Evolutionary conservation across 257 asterid species (phyloP), one percentile per base, ranked within the genome.

Genomic region (Solanum boliviense): DNA sequence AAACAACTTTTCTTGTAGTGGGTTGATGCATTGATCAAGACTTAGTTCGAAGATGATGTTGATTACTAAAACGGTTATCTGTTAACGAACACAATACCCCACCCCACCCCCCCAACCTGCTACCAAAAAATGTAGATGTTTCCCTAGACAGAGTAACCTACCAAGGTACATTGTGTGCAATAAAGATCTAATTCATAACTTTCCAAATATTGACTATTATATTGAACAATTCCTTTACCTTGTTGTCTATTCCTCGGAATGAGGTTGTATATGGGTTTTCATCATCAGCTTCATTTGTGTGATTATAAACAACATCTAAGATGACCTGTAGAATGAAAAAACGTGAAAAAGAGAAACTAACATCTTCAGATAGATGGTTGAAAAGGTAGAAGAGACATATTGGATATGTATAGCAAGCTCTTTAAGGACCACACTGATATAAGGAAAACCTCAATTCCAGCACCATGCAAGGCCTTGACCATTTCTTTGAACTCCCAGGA

Each of bases 161-260:
- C 11, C 16, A 29, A 46, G 85, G 85, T 46, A 18, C 68, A 29
- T 29, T 27, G 58, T 15, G 9, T 81, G 68, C 68, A 46, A 27
- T 27, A 65, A 29, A 81, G 65, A 81, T 79, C 38, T 79, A 15
- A 41, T 46, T 46, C 85, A 44, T 46, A 81, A 81, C 67, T 81
- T 46, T 46, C 32, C 58, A 75, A 36, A 23, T 74, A 65, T 39
- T 46, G 68, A 81, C 41, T 79, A 79, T 62, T 27, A 72, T 20
- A 71, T 35, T 44, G 52, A 13, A 79, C 44, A 65, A 62, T 41
- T 87, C 85, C 68, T 71, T 94, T 92, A 97, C 99, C 99, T 97
- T 95, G 96, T 95, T 94, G 94, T 97, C 99, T 89, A 97, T 95
- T 89, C 99, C 99, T 91, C 99, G 99, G 87, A 97, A 97, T 88